Evolutionary conservation across 1,284 basidiomycete species (phyloP).

Genomic region (Fomes fomentarius): DNA sequence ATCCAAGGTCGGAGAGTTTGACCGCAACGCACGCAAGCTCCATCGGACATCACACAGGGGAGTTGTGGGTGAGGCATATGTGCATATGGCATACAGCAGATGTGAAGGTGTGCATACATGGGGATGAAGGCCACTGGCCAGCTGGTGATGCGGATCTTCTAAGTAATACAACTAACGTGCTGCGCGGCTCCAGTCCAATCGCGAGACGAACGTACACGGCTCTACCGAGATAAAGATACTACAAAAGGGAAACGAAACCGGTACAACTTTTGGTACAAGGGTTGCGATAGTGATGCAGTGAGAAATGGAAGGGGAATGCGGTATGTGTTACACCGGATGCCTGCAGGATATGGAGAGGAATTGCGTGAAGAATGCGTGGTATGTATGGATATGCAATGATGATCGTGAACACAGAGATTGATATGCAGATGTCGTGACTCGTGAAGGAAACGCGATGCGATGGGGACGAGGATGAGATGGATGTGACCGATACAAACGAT

Average conservation of each 20-base stretch:
- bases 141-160: background rate
- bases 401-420: background rate
- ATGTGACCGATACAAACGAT: conserved; percentile 17
- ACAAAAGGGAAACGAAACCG: conserved; percentile 17
- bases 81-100: conserved; percentile 17
- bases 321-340: conserved; percentile 15
- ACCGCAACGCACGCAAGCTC: too few species aligned
- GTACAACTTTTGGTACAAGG: conserved; percentile 7
- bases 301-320: background rate
- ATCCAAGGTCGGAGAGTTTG: too few species aligned
- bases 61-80: conserved; percentile 1
- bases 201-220: conserved; percentile 28
- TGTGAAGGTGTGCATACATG: conserved; percentile 4
- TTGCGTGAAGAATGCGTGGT: conserved; percentile 7
- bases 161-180: conserved; percentile 1
- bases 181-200: conserved; percentile 11
- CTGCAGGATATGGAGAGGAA: conserved; percentile 7
- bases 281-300: background rate
- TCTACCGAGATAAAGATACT: conserved; percentile 40
- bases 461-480: background rate
- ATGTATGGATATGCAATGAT: background rate
- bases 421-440: conserved; percentile 2
- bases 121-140: background rate
- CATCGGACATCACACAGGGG: background rate
- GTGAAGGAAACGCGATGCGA: conserved; percentile 15